A percentile compares a stretch with the other conserved stretches of the same genome.
phyloP scores from a whole-genome alignment of 805 yeast species.

The Pichia nakasei region DNA sequence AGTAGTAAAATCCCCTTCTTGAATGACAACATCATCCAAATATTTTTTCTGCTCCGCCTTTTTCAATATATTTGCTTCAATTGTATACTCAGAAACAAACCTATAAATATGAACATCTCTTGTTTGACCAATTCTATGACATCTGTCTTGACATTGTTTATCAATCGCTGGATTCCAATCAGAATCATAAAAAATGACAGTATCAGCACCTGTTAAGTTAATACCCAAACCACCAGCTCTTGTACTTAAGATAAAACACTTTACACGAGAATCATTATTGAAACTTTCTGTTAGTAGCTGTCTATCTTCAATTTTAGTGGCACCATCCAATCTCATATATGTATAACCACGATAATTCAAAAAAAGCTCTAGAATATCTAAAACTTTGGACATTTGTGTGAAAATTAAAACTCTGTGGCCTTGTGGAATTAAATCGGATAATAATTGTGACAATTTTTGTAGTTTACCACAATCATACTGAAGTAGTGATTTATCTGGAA shows the following conservation, averaged over 20 bases:
- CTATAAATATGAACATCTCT: slow-evolving; percentile 96
- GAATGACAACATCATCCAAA: slow-evolving; percentile 89
- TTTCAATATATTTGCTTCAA: slow-evolving; percentile 86
- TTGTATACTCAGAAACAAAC: slow-evolving; percentile 91
- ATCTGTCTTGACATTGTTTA: slow-evolving; percentile 97
- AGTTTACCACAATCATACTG: slow-evolving; percentile 97
- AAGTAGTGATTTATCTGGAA: slow-evolving; percentile 86
- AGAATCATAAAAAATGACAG: slow-evolving; percentile 95
- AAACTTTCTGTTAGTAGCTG: slow-evolving; percentile 90
- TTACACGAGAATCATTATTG: slow-evolving; percentile 75
- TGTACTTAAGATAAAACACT: slow-evolving; percentile 87
- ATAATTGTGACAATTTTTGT: slow-evolving; percentile 68
- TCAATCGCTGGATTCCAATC: slow-evolving; percentile 99
- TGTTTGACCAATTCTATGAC: slow-evolving; percentile 98
- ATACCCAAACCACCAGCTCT: slow-evolving; percentile 98
- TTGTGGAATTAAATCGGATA: slow-evolving; percentile 68
- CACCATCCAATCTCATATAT: slow-evolving; percentile 93
- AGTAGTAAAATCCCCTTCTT: slow-evolving; percentile 96
- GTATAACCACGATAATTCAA: slow-evolving; percentile 90
- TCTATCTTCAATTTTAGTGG: slow-evolving; percentile 94
- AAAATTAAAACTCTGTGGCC: slow-evolving; percentile 94
- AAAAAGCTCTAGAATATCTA: slow-evolving; percentile 89
- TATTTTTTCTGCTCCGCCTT: slow-evolving; percentile 94
- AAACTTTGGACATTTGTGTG: slow-evolving; percentile 96
- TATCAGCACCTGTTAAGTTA: slow-evolving; percentile 96